Conservation (phyloP, 73 alveolate species). For the Paramecium primaurelia region DNA sequence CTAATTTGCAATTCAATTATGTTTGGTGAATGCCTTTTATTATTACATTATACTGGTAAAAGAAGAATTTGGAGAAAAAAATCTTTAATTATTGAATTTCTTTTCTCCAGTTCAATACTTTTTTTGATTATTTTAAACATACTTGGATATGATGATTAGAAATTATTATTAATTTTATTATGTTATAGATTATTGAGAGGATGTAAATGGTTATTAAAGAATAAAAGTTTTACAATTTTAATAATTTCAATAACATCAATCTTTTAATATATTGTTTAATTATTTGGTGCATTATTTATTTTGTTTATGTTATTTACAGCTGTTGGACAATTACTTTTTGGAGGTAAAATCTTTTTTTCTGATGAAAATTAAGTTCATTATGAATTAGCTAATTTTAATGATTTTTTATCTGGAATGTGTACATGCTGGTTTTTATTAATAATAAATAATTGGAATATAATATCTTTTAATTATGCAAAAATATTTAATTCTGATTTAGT, state of each 20-base stretch:
- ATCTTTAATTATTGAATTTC: neutral
- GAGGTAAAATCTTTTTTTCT: neutral
- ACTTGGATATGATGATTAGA: neutral
- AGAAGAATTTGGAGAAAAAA: neutral
- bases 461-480: neutral
- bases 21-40: neutral
- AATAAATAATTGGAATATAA: constrained; percentile 28
- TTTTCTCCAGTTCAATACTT: neutral
- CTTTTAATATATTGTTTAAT: neutral
- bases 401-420: neutral
- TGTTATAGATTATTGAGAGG: constrained; percentile 16
- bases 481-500: neutral
- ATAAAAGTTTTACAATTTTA: neutral
- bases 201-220: neutral
- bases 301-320: constrained; percentile 21
- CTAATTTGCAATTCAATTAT: neutral
- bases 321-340: neutral
- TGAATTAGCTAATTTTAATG: neutral
- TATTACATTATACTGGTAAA: neutral
- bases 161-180: neutral
- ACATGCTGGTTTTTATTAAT: constrained; percentile 1
- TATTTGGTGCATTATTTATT: neutral
- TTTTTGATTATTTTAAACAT: neutral
- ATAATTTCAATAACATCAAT: neutral
- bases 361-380: neutral